Conservation (phyloP, 441 rosid genomes). For the Pelargonium citronellum region DNA sequence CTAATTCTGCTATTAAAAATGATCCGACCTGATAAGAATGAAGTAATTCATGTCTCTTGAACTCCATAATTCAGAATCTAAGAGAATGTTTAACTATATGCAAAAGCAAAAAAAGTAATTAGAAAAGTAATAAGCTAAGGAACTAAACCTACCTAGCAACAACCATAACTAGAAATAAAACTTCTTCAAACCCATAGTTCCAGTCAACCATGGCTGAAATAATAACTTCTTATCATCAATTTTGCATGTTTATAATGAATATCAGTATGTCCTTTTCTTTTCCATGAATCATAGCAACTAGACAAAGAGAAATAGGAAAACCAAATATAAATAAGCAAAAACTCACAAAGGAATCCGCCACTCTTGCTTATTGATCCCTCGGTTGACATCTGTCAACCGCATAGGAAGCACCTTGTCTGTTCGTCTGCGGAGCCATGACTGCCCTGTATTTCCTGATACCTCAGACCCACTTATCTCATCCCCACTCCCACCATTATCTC, state of each 20-base stretch:
- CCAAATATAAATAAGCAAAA: not conserved
- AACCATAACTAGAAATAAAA: not conserved
- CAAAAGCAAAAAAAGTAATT: not conserved
- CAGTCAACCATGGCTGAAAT: not conserved
- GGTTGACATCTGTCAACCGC: slow-evolving; percentile 50
- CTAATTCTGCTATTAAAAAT: not conserved
- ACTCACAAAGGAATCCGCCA: slow-evolving; percentile 74
- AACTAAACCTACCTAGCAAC: not conserved
- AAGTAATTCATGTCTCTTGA: not conserved
- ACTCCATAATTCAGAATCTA: not conserved
- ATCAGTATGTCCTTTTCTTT: not conserved
- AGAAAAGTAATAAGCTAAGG: not conserved
- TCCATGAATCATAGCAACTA: not conserved
- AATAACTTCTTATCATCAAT: not conserved
- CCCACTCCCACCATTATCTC: slow-evolving; percentile 25
- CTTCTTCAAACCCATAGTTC: not conserved
- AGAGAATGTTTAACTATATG: not conserved
- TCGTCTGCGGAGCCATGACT: slow-evolving; percentile 63
- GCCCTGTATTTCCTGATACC: slow-evolving; percentile 31
- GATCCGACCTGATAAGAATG: not conserved
- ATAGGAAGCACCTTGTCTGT: slow-evolving; percentile 40
- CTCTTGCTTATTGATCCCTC: slow-evolving; percentile 45
- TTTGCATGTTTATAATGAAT: not conserved
- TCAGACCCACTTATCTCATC: slow-evolving; percentile 33
- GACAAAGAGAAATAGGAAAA: not conserved